A percentile compares a stretch with the other conserved stretches of the same genome.
These are phyloP conservation scores for Megacollybia marginata DNA, from an alignment of 768 basidiomycete genomes.

Conservation along the genomic window DNA sequence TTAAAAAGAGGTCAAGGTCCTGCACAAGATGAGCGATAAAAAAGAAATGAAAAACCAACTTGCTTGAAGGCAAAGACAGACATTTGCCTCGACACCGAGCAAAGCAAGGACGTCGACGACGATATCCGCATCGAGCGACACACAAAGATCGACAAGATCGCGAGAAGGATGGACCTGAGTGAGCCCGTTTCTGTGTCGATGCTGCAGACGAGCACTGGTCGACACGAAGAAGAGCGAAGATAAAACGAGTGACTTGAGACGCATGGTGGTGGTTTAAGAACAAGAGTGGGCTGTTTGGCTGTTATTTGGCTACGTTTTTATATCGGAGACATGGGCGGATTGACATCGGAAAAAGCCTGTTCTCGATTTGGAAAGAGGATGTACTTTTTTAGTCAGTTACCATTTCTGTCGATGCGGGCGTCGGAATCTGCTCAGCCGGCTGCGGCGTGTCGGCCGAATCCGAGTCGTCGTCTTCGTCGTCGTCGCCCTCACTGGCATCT, in stretches of 20 bases:
- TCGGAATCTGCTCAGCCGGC: neutral
- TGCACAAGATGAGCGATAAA: conserved; percentile 4
- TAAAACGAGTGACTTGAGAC: neutral
- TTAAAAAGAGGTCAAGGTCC: conserved; percentile 27
- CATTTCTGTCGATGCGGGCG: conserved; percentile 10
- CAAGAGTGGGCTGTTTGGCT: neutral
- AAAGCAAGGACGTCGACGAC: conserved; percentile 2
- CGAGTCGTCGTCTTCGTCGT: conserved; percentile 23
- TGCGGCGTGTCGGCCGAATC: conserved; percentile 5
- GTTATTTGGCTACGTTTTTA: no score
- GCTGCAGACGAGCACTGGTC: neutral
- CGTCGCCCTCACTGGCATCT: conserved; percentile 22
- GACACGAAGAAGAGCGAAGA: neutral
- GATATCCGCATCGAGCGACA: conserved; percentile 1
- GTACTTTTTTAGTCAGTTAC: no score
- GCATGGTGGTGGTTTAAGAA: neutral
- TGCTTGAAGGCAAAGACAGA: conserved; percentile 23
- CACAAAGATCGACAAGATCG: conserved; percentile 8
- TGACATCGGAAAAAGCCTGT: no score
- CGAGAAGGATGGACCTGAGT: conserved; percentile 1
- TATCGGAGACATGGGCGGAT: no score
- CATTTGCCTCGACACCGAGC: neutral
- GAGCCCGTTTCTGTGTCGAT: neutral
- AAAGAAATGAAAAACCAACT: conserved; percentile 28
- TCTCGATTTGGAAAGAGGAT: no score